phyloP scores from a whole-genome alignment of 2,329 filamentous ascomycete genomes.

The Epichloe festucae region DNA sequence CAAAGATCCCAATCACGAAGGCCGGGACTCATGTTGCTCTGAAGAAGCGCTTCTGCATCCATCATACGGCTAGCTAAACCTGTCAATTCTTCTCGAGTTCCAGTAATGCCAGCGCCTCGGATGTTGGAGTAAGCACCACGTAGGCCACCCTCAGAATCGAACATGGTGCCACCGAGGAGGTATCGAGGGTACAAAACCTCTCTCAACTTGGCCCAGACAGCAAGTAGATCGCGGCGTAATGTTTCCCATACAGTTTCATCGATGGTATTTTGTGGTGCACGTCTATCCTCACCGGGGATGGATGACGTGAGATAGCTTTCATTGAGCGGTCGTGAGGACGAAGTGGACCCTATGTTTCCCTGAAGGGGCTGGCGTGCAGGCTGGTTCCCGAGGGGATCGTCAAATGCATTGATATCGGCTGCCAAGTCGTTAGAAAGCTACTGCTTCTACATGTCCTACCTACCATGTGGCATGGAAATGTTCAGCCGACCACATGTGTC shows the following conservation, averaged over 20 bases:
- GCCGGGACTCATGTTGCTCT: slow-evolving; percentile 73
- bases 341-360: slow-evolving; percentile 62
- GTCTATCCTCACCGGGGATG: slow-evolving; percentile 85
- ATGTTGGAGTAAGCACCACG: slow-evolving; percentile 51
- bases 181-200: slow-evolving; percentile 96
- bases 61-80: slow-evolving; percentile 48
- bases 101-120: slow-evolving; percentile 42
- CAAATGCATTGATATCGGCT: slow-evolving; percentile 86
- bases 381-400: slow-evolving; percentile 61
- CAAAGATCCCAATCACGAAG: slow-evolving; percentile 96
- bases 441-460: not conserved
- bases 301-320: slow-evolving; percentile 77
- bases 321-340: slow-evolving; percentile 46
- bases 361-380: slow-evolving; percentile 69
- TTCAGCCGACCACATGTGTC: not conserved
- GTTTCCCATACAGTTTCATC: slow-evolving; percentile 97
- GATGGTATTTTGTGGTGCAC: slow-evolving; percentile 82
- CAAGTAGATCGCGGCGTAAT: slow-evolving; percentile 78
- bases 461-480: too few relatives aligned
- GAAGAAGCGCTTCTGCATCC: slow-evolving; percentile 48
- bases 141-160: slow-evolving; percentile 39
- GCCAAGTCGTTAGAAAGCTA: slow-evolving; percentile 4
- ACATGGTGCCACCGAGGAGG: slow-evolving; percentile 60
- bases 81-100: slow-evolving; percentile 48
- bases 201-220: slow-evolving; percentile 95